These are phyloP conservation scores for Rhodotorula mucilaginosa DNA, from an alignment of 1,284 basidiomycete genomes.

Conservation along the genomic window DNA sequence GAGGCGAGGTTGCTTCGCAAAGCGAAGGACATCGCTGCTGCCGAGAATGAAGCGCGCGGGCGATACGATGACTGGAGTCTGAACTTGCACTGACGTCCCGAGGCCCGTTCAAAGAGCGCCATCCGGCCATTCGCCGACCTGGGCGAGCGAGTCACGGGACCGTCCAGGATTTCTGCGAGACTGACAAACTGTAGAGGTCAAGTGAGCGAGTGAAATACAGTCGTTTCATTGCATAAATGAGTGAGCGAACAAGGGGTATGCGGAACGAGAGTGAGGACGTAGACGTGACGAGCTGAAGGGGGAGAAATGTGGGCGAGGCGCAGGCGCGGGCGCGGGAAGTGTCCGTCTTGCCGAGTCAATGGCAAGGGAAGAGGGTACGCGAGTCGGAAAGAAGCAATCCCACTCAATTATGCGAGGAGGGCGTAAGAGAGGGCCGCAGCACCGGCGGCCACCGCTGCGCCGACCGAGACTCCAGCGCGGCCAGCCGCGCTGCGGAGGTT, in stretches of 20 bases:
- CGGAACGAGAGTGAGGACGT: not conserved
- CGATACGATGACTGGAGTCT: constrained; percentile 3
- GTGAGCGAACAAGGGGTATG: too few relatives aligned
- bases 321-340: not conserved
- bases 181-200: too few relatives aligned
- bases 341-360: not conserved
- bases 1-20: constrained; percentile 1
- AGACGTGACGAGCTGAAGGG: not conserved
- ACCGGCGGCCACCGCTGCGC: not conserved
- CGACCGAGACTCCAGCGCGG: not conserved
- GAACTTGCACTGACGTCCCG: not conserved
- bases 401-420: not conserved
- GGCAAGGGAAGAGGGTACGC: not conserved
- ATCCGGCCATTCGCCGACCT: not conserved
- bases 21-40: not conserved
- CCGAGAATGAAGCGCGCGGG: not conserved
- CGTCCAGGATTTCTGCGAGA: too few relatives aligned
- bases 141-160: too few relatives aligned
- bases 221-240: too few relatives aligned
- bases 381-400: not conserved
- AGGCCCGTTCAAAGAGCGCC: not conserved
- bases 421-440: not conserved
- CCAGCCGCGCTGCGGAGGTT: not conserved
- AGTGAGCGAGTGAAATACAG: too few relatives aligned
- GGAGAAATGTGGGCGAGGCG: too few relatives aligned